Evolutionary conservation across 2,329 filamentous ascomycete genomes (phyloP).

Genomic region (Claviceps quebecensis): DNA sequence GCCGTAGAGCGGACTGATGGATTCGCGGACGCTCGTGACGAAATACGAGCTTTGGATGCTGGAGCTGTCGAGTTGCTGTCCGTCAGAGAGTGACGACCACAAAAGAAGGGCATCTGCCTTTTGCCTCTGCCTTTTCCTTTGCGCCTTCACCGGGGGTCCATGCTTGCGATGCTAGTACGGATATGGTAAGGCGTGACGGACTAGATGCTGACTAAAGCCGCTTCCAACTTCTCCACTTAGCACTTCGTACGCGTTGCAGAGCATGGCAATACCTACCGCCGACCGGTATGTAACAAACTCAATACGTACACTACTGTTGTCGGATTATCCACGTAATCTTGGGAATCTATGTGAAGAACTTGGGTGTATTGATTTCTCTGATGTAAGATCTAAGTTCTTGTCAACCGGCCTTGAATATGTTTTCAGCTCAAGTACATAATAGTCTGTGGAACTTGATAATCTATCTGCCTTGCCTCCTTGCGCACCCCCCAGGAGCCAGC

Average conservation of each 20-base stretch:
- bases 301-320: too few species aligned
- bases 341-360: too few species aligned
- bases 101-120: not conserved
- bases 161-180: not conserved
- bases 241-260: not conserved
- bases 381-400: too few species aligned
- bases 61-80: not conserved
- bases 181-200: not conserved
- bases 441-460: too few species aligned
- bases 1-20: not conserved
- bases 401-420: too few species aligned
- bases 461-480: too few species aligned
- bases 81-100: slow-evolving; percentile 1
- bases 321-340: too few species aligned
- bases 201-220: slow-evolving; percentile 4
- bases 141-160: not conserved
- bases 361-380: too few species aligned
- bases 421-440: too few species aligned
- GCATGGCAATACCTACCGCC: too few species aligned
- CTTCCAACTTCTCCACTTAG: slow-evolving; percentile 23
- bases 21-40: slow-evolving; percentile 1
- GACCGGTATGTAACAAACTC: too few species aligned
- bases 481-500: too few species aligned
- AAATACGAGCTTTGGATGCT: slow-evolving; percentile 1
- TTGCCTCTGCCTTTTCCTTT: slow-evolving; percentile 1